Conservation (phyloP, 768 basidiomycete genomes). For the Rhodosporidiobolus odoratus region DNA sequence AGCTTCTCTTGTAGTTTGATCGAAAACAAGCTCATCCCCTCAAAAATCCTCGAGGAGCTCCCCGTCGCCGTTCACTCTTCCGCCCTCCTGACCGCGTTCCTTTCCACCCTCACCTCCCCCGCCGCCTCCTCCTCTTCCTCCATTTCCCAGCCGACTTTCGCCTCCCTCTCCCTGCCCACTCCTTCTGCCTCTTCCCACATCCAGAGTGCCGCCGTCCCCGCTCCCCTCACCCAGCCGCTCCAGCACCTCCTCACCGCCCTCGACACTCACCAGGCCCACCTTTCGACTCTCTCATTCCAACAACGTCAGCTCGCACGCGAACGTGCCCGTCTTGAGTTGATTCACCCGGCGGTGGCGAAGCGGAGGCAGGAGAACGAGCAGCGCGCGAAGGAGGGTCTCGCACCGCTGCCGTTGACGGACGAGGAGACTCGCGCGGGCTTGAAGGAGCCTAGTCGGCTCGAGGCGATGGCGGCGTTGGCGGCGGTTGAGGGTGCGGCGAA, state of each 20-base stretch:
- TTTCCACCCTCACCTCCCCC: slow-evolving; percentile 37
- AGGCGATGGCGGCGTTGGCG: slow-evolving; percentile 36
- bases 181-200: slow-evolving; percentile 33
- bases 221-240: slow-evolving; percentile 31
- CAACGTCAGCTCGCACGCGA: slow-evolving; percentile 40
- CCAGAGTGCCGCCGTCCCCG: slow-evolving; percentile 22
- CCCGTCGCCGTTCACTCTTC: slow-evolving; percentile 42
- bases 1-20: slow-evolving; percentile 29
- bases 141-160: slow-evolving; percentile 21
- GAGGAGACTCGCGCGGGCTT: slow-evolving; percentile 33
- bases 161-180: slow-evolving; percentile 32
- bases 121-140: slow-evolving; percentile 16
- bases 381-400: slow-evolving; percentile 32
- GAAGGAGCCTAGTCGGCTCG: slow-evolving; percentile 35
- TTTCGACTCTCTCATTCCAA: slow-evolving; percentile 40
- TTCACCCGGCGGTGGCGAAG: slow-evolving; percentile 31
- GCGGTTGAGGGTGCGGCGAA: slow-evolving; percentile 38
- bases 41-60: slow-evolving; percentile 39
- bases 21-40: slow-evolving; percentile 39
- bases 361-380: slow-evolving; percentile 38
- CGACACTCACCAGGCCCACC: slow-evolving; percentile 40
- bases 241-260: slow-evolving; percentile 36
- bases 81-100: slow-evolving; percentile 42
- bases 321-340: slow-evolving; percentile 33
- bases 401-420: slow-evolving; percentile 29